Percentiles rank a stretch among this genome's conserved stretches.
These are phyloP conservation scores for Linaria vulgaris DNA, from an alignment of 257 asterid genomes.

Conservation along the genomic window DNA sequence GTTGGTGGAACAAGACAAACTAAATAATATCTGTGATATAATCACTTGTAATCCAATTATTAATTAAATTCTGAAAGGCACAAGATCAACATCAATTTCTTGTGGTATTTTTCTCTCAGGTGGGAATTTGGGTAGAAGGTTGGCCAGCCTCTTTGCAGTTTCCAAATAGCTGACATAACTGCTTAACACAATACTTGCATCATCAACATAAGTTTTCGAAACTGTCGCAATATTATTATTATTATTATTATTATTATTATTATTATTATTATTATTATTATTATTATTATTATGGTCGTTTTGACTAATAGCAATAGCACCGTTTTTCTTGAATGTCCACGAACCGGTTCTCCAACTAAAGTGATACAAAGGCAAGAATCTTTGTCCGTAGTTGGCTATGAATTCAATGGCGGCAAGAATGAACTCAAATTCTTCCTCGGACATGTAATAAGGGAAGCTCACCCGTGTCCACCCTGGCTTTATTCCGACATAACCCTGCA, in stretches of 20 bases:
- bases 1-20: no score
- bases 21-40: no score
- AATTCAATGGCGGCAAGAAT: slow-evolving; percentile 56
- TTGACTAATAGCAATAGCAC: slow-evolving; percentile 8
- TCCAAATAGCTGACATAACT: slow-evolving; percentile 44
- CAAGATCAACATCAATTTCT: slow-evolving; percentile 41
- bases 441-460: slow-evolving; percentile 75
- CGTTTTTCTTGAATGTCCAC: slow-evolving; percentile 53
- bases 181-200: slow-evolving; percentile 12
- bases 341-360: slow-evolving; percentile 60
- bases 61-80: slow-evolving; percentile 43
- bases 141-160: slow-evolving; percentile 47
- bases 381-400: slow-evolving; percentile 57
- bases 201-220: no score
- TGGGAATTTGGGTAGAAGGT: slow-evolving; percentile 49
- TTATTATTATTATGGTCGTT: background rate
- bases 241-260: no score
- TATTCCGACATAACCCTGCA: slow-evolving; percentile 64
- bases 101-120: slow-evolving; percentile 41
- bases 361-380: slow-evolving; percentile 51
- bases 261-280: no score
- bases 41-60: no score
- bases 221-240: no score
- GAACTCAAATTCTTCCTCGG: slow-evolving; percentile 59
- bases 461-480: slow-evolving; percentile 87